Evolutionary conservation across 1,284 basidiomycete species (phyloP), one percentile per base, ranked within the genome.

Genomic region (Earliella scabrosa): DNA sequence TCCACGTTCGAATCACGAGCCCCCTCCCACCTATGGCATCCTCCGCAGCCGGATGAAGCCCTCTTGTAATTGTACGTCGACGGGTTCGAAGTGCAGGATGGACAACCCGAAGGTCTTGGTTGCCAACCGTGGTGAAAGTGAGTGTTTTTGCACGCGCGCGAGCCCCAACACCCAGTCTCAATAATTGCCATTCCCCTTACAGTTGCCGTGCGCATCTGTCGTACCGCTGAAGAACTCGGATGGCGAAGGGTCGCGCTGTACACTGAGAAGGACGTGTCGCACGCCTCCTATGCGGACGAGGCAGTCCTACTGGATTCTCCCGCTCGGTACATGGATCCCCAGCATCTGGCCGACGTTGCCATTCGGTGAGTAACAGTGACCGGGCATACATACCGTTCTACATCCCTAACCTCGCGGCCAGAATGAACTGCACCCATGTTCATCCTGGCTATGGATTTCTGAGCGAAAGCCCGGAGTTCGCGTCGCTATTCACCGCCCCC

Each of bases 391-490:
- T 24, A 13, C 24, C 10, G 13, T 3, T 13, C 10, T 23, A 16
- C 23, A 41, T 13, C 23, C 39, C 14, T 16, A 11, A 1, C 21
- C 16, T 36, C 18, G 2, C 2, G 4, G 4, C 7, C 29, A 60
- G 59, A 11, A 40, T 39, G 3, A 26, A 45, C 23, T 77, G 73
- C 41, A 76, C 75, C 1, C 75, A 77, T 55, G 52, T 77, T 5
- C 76, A 77, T 41, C 76, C 76, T 11, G 79, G 79, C 3, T 81
- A 81, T 58, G 72, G 82, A 4, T 82, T 82, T 63, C 71, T 82
- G 36, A 79, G 77, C 24, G 82, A 83, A 69, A 78, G 73, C 47
- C 73, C 78, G 44, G 60, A 69, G 2, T 76, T 82, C 26, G 77
- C 81, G 1, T 62, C 69, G 11, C 70, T 72, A 14, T 74, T 81